These are phyloP conservation scores for Penicillium soppii DNA, from an alignment of 495 filamentous ascomycete species.

Conservation along the genomic window DNA sequence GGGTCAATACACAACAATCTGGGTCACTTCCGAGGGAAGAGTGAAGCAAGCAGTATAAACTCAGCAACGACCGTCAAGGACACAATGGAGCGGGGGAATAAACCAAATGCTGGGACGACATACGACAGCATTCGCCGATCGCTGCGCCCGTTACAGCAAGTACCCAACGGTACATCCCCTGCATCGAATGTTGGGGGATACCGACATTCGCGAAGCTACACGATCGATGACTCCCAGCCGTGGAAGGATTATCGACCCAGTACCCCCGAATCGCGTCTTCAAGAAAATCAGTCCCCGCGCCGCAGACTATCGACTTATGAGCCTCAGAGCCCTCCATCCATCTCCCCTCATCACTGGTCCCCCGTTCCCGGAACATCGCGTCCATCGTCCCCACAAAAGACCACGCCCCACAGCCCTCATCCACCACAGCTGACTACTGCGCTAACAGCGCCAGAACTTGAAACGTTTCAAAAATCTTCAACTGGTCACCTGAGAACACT, in stretches of 20 bases:
- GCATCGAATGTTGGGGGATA: constrained; percentile 26
- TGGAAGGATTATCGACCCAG: constrained; percentile 36
- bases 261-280: constrained; percentile 32
- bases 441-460: constrained; percentile 67
- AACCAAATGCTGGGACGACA: constrained; percentile 51
- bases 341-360: constrained; percentile 32
- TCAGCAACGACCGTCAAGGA: constrained; percentile 38
- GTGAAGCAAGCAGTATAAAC: constrained; percentile 58
- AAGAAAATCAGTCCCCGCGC: constrained; percentile 35
- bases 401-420: constrained; percentile 43
- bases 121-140: constrained; percentile 76
- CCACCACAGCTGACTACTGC: constrained; percentile 43
- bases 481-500: constrained; percentile 87
- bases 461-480: constrained; percentile 75
- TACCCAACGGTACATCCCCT: constrained; percentile 52
- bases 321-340: constrained; percentile 32
- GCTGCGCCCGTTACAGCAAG: constrained; percentile 72
- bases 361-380: constrained; percentile 31
- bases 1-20: constrained; percentile 56
- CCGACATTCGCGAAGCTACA: constrained; percentile 46
- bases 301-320: constrained; percentile 21
- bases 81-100: constrained; percentile 11
- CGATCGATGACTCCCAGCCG: constrained; percentile 37
- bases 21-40: constrained; percentile 74
- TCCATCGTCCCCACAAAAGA: constrained; percentile 40